Base-by-base conservation (phyloP, 2,329 filamentous ascomycete genomes). In the Plenodomus tracheiphilus region DNA sequence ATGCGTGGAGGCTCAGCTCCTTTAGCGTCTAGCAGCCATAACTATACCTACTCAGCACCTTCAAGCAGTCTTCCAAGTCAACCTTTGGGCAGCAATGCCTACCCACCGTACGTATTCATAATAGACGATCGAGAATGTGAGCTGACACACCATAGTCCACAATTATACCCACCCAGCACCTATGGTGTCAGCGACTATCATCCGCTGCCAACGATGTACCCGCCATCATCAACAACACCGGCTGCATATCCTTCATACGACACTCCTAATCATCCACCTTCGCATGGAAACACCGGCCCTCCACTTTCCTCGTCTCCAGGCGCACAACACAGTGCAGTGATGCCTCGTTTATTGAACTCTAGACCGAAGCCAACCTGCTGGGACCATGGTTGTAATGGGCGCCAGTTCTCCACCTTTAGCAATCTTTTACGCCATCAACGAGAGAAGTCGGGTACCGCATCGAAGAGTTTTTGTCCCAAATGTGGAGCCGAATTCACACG, bases 381-480 rank as follows among this genome's bases (percentile, higher is more conserved):
- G 89, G 93, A 97, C 53, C 93, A 97, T 67, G 93, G 92, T 10
- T 97, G 93, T 78, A 96, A 97, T 65, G 93, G 93, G 17, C 86
- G 92, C 22, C 89, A 96, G 66, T 97, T 97, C 68, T 96, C 91
- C 16, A 97, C 93, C 3, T 97, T 97, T 70, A 96, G 91, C 81
- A 97, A 97, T 69, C 82, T 97, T 3, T 79, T 97, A 32, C 83
- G 93, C 54, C 93, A 97, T 71, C 92, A 97, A 73, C 84, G 93
- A 37, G 93, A 97, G 74, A 97, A 96, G 72, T 95, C 90, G 0
- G 93, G 93, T 20, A 91, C 92, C 43, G 90, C 92, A 10, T 81
- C 88, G 22, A 97, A 97, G 75, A 90, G 91, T 2, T 86, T 86
- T 41, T 97, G 93, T 68, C 91, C 91, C 16, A 88, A 91, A 68